Evolutionary conservation across 1,284 basidiomycete species (phyloP).

Genomic region (Ustilago xerochloae): DNA sequence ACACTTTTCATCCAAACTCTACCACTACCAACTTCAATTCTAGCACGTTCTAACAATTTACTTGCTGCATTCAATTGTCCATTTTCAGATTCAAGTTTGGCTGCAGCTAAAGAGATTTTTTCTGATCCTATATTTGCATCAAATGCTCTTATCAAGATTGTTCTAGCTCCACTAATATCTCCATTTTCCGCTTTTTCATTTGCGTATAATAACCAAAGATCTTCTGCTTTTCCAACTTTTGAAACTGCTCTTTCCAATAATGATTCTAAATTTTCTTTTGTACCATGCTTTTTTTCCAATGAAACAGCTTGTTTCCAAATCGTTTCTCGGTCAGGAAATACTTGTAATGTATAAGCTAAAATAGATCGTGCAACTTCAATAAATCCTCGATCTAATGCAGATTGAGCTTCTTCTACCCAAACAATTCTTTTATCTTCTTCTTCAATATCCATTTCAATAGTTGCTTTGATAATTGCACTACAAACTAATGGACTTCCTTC

Average conservation of each 20-base stretch:
- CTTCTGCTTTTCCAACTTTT: slow-evolving; percentile 91
- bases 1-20: slow-evolving; percentile 98
- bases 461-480: slow-evolving; percentile 94
- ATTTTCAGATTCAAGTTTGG: slow-evolving; percentile 94
- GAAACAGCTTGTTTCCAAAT: slow-evolving; percentile 92
- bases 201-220: slow-evolving; percentile 95
- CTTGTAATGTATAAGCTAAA: slow-evolving; percentile 86
- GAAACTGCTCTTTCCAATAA: slow-evolving; percentile 84
- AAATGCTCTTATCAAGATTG: slow-evolving; percentile 88
- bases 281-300: slow-evolving; percentile 89
- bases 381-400: slow-evolving; percentile 78
- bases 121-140: slow-evolving; percentile 95
- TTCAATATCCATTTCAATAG: slow-evolving; percentile 91
- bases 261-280: slow-evolving; percentile 81
- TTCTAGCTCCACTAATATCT: slow-evolving; percentile 86
- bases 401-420: slow-evolving; percentile 92
- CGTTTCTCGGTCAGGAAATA: slow-evolving; percentile 84
- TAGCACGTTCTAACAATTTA: slow-evolving; percentile 85
- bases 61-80: slow-evolving; percentile 86
- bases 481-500: slow-evolving; percentile 87
- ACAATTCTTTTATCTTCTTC: slow-evolving; percentile 90
- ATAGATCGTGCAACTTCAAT: slow-evolving; percentile 87
- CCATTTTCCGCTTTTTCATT: slow-evolving; percentile 88
- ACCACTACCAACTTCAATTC: slow-evolving; percentile 88
- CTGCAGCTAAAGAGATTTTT: slow-evolving; percentile 95